phyloP scores from a whole-genome alignment of 371 early-diverging fungal genomes.

The Umbelopsis sp. region DNA sequence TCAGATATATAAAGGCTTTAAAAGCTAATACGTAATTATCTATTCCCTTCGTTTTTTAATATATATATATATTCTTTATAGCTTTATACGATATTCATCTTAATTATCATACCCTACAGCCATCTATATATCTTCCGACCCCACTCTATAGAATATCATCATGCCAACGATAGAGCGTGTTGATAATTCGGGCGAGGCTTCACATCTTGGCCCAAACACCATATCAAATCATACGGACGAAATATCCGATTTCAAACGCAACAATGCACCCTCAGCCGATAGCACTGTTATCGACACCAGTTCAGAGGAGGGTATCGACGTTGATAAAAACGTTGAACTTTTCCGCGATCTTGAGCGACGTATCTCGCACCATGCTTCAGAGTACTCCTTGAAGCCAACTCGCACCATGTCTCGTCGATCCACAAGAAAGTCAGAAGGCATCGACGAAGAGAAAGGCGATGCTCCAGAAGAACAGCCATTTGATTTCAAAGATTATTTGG shows the following conservation, averaged over 20 bases:
- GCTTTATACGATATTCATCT: too few relatives aligned
- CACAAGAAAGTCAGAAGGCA: background rate
- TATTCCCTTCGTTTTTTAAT: background rate
- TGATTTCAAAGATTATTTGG: slow-evolving; percentile 15
- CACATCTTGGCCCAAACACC: background rate
- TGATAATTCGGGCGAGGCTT: background rate
- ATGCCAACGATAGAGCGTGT: slow-evolving; percentile 2
- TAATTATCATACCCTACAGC: too few relatives aligned
- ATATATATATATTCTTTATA: background rate
- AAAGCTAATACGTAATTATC: background rate
- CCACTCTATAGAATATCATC: background rate
- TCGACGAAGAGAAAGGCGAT: slow-evolving; percentile 8
- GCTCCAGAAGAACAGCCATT: background rate
- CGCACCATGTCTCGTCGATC: slow-evolving; percentile 18
- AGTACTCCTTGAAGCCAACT: background rate
- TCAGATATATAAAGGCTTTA: too few relatives aligned
- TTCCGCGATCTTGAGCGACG: slow-evolving; percentile 16
- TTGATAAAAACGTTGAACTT: slow-evolving; percentile 19
- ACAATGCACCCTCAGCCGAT: background rate
- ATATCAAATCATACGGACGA: too few relatives aligned
- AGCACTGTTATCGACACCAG: slow-evolving; percentile 20
- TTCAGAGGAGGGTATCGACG: slow-evolving; percentile 5
- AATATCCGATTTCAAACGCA: too few relatives aligned
- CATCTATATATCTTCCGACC: too few relatives aligned
- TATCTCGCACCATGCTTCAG: background rate